Base-by-base conservation (phyloP, 2,329 filamentous ascomycete species). In the Monilinia fructigena region DNA sequence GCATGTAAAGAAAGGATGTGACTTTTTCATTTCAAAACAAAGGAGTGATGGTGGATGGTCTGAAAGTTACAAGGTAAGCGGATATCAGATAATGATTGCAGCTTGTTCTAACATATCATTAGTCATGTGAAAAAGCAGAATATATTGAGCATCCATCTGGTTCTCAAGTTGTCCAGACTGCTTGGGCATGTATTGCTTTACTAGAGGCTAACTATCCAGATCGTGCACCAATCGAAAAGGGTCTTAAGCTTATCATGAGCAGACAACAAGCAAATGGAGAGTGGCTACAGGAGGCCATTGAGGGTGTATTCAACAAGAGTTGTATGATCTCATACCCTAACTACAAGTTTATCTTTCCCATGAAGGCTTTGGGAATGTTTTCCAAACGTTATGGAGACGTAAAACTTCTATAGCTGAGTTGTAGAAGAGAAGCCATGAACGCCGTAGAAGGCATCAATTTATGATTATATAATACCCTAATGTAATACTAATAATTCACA, bases 281-380 rank as follows among this genome's bases (percentile, higher is more conserved):
- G 80, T 99, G 95, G 95, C 77, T 91, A 71, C 93, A 97, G 76
- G 95, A 98, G 78, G 89, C 90, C 0, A 98, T 99, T 73, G 95
- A 99, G 78, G 95, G 95, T 2, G 95, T 99, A 14, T 99, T 99
- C 80, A 99, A 99, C 80, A 97, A 97, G 82, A 95, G 89, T 74
- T 98, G 94, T 82, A 98, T 97, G 92, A 99, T 99, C 71, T 95
- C 92, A 0, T 99, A 99, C 76, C 94, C 94, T 54, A 99, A 99
- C 82, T 99, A 99, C 83, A 99, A 98, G 81, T 95, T 97, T 77
- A 91, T 90, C 67, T 99, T 97, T 79, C 89, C 94, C 1, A 90
- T 98, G 76, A 96, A 96, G 80, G 95, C 95, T 2, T 78, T 99
- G 70, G 95, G 95, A 6, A 89, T 97, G 86, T 99, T 71, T 66